Evolutionary conservation across 495 filamentous ascomycete genomes (phyloP), one percentile per base, ranked within the genome.

Genomic region (Podospora didyma): DNA sequence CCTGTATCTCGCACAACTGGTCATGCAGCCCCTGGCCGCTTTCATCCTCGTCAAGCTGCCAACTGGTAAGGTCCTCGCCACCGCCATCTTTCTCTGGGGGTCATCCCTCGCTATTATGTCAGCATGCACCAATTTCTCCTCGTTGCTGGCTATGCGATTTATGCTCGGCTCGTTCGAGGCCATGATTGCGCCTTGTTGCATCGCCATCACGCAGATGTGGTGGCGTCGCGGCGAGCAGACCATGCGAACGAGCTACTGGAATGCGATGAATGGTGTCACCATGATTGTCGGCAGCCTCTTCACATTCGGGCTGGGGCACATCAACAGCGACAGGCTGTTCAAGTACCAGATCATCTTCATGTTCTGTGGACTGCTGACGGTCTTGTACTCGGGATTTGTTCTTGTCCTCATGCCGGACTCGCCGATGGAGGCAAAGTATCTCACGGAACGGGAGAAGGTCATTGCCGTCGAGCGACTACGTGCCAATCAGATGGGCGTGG

Each of bases 341-440:
- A 73, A 79, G 17, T 86, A 83, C 54, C 83, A 88, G 72, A 74
- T 79, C 24, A 79, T 84, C 52, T 86, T 84, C 61, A 61, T 85
- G 54, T 80, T 84, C 59, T 83, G 77, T 53, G 75, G 75, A 12
- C 47, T 66, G 21, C 31, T 74, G 49, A 82, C 79, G 1, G 71
- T 79, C 7, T 56, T 71, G 7, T 79, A 72, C 52, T 67, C 75
- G 3, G 60, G 60, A 9, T 26, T 56, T 1, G 70, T 74, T 31
- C 21, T 74, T 17, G 11, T 75, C 2, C 73, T 79, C 42, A 82
- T 86, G 79, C 82, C 82, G 0, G 83, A 86, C 60, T 84, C 80
- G 1, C 83, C 83, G 0, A 74, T 82, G 60, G 75, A 80, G 45
- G 79, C 84, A 7, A 83, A 81, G 52, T 86, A 83, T 46, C 69